Evolutionary conservation across 352 stramenopile species (phyloP).

Genomic region (Hyaloperonospora arabidopsidis): DNA sequence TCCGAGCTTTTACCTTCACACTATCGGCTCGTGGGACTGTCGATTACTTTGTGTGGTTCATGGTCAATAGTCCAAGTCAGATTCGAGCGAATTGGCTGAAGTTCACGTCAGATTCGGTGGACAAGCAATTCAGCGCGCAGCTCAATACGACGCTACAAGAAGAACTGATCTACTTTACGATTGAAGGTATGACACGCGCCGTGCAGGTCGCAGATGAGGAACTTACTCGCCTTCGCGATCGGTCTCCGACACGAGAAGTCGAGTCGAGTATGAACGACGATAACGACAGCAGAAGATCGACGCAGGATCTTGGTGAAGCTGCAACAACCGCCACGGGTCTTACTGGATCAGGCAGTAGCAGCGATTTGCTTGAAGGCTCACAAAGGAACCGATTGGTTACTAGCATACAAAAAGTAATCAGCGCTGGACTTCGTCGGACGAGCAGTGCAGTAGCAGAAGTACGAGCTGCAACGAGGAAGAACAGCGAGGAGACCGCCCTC

Average conservation of each 20-base stretch:
- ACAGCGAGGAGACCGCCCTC: conserved; percentile 19
- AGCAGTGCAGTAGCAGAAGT: conserved; percentile 18
- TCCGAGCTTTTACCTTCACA: conserved; percentile 60
- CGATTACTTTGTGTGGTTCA: conserved; percentile 84
- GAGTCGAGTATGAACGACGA: conserved; percentile 21
- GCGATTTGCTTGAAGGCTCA: conserved; percentile 16
- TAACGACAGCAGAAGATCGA: conserved; percentile 5
- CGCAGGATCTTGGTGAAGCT: conserved; percentile 12
- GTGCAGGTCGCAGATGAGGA: conserved; percentile 67
- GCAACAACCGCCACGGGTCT: conserved; percentile 23
- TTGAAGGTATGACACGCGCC: conserved; percentile 76
- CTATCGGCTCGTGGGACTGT: conserved; percentile 57
- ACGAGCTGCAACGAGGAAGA: conserved; percentile 14
- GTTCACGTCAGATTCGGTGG: conserved; percentile 66
- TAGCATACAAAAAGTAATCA: conserved; percentile 27
- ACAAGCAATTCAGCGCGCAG: conserved; percentile 80
- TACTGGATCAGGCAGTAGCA: conserved; percentile 6
- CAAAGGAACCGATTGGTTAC: conserved; percentile 24
- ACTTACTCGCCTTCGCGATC: conserved; percentile 33
- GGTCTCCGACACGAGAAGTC: conserved; percentile 42
- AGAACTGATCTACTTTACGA: conserved; percentile 88
- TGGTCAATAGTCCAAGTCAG: conserved; percentile 64
- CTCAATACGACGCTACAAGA: conserved; percentile 82
- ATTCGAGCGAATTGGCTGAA: conserved; percentile 58
- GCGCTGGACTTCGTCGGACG: conserved; percentile 20